Conservation (phyloP, 2,329 filamentous ascomycete species). For the Hymenoscyphus fraxineus region DNA sequence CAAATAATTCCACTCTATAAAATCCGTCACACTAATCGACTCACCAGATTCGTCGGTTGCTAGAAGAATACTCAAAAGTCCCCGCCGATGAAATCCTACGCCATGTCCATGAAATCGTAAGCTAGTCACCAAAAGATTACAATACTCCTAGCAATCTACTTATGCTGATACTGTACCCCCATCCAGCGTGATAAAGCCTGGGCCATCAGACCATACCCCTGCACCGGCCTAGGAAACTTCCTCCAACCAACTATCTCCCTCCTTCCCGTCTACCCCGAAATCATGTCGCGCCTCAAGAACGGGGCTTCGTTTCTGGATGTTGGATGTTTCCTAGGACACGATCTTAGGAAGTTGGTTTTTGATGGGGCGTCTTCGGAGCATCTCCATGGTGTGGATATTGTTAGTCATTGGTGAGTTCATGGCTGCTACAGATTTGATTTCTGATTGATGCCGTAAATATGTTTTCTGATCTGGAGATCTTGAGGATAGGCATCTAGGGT, state of each 20-base stretch:
- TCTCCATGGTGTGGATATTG: slow-evolving; percentile 32
- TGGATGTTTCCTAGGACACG: slow-evolving; percentile 38
- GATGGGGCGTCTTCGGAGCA: slow-evolving; percentile 35
- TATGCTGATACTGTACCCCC: neutral
- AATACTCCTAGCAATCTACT: neutral
- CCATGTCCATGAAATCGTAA: slow-evolving; percentile 8
- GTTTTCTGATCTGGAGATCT: slow-evolving; percentile 25
- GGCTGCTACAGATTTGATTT: too few species aligned
- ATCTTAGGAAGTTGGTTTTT: slow-evolving; percentile 35
- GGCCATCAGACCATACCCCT: slow-evolving; percentile 13
- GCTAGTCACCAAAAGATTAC: neutral
- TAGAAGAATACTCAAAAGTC: neutral
- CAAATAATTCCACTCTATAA: neutral
- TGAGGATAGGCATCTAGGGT: slow-evolving; percentile 32
- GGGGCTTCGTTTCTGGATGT: slow-evolving; percentile 34
- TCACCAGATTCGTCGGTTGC: neutral
- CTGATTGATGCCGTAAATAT: too few species aligned
- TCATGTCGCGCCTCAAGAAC: slow-evolving; percentile 11
- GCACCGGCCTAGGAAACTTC: slow-evolving; percentile 13
- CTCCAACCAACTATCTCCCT: slow-evolving; percentile 6
- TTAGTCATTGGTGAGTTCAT: too few species aligned
- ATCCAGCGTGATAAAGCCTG: slow-evolving; percentile 12
- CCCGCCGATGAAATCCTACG: neutral
- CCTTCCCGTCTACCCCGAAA: slow-evolving; percentile 10
- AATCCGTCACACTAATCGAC: neutral